Base-by-base conservation (phyloP, 331 rosid species). In the Malus hybrid region DNA sequence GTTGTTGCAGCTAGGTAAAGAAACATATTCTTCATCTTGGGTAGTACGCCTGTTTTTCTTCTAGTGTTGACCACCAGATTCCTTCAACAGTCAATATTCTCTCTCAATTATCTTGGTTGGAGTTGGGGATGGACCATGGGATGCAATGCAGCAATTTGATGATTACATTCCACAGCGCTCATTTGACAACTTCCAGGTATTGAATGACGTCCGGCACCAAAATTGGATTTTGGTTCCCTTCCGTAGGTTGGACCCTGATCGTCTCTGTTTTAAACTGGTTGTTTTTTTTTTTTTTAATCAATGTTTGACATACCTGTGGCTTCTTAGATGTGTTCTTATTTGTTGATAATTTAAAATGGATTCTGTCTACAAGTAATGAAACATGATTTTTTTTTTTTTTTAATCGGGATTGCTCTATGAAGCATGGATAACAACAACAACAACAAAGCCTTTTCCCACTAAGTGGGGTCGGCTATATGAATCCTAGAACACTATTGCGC, bases 121-220 rank as follows among this genome's bases (percentile, higher is more conserved):
- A 68, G 93, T 95, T 73, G 99, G 99, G 67, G 99, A 95, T 79
- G 99, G 99, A 54, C 99, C 99, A 4, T 95, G 99, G 99, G 96
- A 92, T 76, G 90, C 92, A 65, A 90, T 95, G 97, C 75, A 84
- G 79, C 80, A 85, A 24, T 95, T 95, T 70, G 99, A 95, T 56
- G 99, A 95, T 78, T 87, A 83, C 85, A 89, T 95, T 78, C 83
- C 93, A 29, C 93, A 79, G 33, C 98, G 97, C 56, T 29, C 85
- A 70, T 92, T 95, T 81, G 97, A 95, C 88, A 95, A 95, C 80
- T 92, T 95, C 82, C 99, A 92, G 97, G 99, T 95, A 80, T 33
- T 67, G 69, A 27, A 76, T 80, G 65, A n/a, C 39, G 72, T 32
- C 32, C 10, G 14, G 5, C 32, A 50, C 34, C 34, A 65, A 60